These are phyloP conservation scores for Starmerella bombi DNA, from an alignment of 805 yeast species.

Conservation along the genomic window DNA sequence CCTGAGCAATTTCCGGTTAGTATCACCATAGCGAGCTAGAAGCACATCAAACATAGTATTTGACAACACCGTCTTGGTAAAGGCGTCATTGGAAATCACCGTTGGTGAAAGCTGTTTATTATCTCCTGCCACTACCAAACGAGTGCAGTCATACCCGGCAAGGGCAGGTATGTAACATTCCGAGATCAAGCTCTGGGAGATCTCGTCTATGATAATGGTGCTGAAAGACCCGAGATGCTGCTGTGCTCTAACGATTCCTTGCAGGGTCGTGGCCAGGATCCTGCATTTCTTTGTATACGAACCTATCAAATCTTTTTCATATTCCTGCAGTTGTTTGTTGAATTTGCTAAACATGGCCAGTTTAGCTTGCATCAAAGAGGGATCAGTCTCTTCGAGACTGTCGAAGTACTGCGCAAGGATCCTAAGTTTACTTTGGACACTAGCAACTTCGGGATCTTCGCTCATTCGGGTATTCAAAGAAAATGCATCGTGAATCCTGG, in stretches of 20 bases:
- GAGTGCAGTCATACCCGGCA: constrained; percentile 38
- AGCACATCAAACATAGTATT: constrained; percentile 72
- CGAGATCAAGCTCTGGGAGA: constrained; percentile 85
- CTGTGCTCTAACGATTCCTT: not conserved
- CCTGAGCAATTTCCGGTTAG: constrained; percentile 47
- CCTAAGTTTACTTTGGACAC: too few species aligned
- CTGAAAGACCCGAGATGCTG: constrained; percentile 35
- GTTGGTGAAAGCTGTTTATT: constrained; percentile 88
- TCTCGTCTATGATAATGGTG: constrained; percentile 84
- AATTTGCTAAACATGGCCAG: too few species aligned
- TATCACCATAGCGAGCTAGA: constrained; percentile 35
- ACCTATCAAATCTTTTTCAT: too few species aligned
- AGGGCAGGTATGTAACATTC: constrained; percentile 94
- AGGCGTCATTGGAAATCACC: constrained; percentile 38
- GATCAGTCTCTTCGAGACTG: too few species aligned
- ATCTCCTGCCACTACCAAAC: constrained; percentile 81
- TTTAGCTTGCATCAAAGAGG: too few species aligned
- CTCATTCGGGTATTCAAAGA: too few species aligned
- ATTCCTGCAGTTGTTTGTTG: too few species aligned
- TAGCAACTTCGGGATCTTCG: too few species aligned
- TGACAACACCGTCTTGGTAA: constrained; percentile 37
- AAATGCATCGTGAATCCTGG: too few species aligned
- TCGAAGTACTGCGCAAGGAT: too few species aligned
- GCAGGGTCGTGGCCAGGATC: not conserved
- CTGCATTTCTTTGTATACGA: too few species aligned